A percentile compares a stretch with the other conserved stretches of the same genome.
phyloP scores from a whole-genome alignment of 2,329 filamentous ascomycete genomes.

The Ophiocordyceps camponoti-saundersi region DNA sequence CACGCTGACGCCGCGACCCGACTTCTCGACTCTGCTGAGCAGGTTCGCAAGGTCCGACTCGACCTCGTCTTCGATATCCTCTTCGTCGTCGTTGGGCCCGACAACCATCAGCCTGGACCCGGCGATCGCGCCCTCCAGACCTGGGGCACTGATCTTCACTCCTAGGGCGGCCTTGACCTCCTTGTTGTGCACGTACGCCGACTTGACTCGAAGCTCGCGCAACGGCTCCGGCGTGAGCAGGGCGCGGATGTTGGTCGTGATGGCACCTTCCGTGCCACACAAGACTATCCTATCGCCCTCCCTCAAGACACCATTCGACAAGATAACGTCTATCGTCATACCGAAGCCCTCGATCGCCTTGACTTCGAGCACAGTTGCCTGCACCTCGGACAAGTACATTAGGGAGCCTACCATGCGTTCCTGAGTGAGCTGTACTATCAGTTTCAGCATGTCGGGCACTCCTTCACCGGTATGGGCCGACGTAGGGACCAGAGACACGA shows the following conservation, averaged over 20 bases:
- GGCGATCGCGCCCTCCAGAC: conserved; percentile 88
- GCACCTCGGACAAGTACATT: conserved; percentile 97
- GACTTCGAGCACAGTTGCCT: conserved; percentile 94
- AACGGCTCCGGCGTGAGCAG: conserved; percentile 84
- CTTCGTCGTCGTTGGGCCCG: conserved; percentile 88
- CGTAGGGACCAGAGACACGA: conserved; percentile 91
- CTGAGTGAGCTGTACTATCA: conserved; percentile 81
- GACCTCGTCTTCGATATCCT: conserved; percentile 91
- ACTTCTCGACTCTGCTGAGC: conserved; percentile 79
- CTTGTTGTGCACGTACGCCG: conserved; percentile 95
- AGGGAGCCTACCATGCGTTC: conserved; percentile 93
- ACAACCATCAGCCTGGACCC: conserved; percentile 90
- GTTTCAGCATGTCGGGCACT: conserved; percentile 96
- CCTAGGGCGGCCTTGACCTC: conserved; percentile 95
- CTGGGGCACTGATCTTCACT: conserved; percentile 96
- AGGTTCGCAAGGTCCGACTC: conserved; percentile 86
- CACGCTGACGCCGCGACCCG: conserved; percentile 86
- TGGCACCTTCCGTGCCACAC: conserved; percentile 92
- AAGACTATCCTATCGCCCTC: conserved; percentile 92
- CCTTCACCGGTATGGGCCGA: conserved; percentile 98
- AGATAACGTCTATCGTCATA: conserved; percentile 93
- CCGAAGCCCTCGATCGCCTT: conserved; percentile 98
- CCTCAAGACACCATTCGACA: conserved; percentile 86
- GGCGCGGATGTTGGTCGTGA: conserved; percentile 87
- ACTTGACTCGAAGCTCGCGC: conserved; percentile 89